Evolutionary conservation across 441 rosid genomes (phyloP).

Genomic region (Corymbia citriodora): DNA sequence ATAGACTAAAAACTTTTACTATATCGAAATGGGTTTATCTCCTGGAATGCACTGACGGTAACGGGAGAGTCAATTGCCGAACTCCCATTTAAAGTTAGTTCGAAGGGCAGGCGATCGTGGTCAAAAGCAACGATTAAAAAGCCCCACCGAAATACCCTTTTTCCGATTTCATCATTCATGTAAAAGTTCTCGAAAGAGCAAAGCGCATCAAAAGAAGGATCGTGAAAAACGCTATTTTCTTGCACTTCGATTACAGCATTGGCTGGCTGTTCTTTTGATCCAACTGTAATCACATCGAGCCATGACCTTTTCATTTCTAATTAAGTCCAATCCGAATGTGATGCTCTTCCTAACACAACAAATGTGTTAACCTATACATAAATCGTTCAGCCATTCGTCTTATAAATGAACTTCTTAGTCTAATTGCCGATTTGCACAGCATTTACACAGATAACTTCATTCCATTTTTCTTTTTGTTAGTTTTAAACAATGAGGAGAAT

Average conservation of each 20-base stretch:
- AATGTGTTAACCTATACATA: not conserved
- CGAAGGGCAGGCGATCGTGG: not conserved
- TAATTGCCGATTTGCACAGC: not conserved
- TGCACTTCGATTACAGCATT: not conserved
- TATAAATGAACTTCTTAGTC: not conserved
- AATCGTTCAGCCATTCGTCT: not conserved
- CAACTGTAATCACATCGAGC: not conserved
- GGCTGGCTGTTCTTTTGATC: not conserved
- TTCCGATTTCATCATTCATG: not conserved
- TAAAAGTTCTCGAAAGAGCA: not conserved
- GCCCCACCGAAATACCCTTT: not conserved
- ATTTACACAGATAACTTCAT: not conserved
- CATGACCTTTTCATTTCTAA: not conserved
- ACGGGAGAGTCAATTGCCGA: not conserved
- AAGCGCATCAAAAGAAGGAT: not conserved
- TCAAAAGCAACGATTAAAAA: not conserved
- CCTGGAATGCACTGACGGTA: not conserved
- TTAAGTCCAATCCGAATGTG: not conserved
- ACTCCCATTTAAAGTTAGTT: not conserved
- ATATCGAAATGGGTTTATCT: not conserved
- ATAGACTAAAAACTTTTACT: rapidly evolving
- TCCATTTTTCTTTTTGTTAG: not conserved
- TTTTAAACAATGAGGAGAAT: not conserved
- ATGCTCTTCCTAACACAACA: not conserved
- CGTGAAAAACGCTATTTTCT: not conserved